phyloP scores from a whole-genome alignment of 345 rosid genomes.

The Moricandia arvensis region DNA sequence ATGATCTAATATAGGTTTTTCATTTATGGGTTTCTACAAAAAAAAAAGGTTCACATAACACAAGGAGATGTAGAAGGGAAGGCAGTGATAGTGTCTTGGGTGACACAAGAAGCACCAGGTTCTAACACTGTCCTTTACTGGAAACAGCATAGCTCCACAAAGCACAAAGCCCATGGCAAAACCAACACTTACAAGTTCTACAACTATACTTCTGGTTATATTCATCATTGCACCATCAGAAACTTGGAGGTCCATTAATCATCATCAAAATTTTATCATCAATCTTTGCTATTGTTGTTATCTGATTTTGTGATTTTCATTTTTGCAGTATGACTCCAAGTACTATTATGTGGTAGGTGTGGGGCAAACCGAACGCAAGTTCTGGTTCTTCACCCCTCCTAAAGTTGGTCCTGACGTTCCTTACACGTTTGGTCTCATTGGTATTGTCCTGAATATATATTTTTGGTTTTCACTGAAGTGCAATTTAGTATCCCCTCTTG shows the following conservation, averaged over 20 bases:
- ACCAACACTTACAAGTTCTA: background rate
- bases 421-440: background rate
- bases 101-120: background rate
- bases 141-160: background rate
- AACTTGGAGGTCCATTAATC: background rate
- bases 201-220: background rate
- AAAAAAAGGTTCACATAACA: background rate
- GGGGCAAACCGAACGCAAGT: background rate
- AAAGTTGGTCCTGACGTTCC: background rate
- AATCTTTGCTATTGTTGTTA: background rate
- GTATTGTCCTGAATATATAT: background rate
- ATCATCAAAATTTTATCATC: background rate
- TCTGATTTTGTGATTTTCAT: background rate
- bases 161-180: background rate
- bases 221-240: background rate
- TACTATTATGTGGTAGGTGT: background rate
- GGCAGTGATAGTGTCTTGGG: background rate
- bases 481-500: background rate
- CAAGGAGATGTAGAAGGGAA: background rate
- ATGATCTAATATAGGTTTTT: background rate
- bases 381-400: background rate
- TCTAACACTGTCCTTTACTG: background rate
- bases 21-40: background rate
- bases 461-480: no score
- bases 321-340: background rate